Evolutionary conservation across 78 protist genomes (phyloP), one percentile per base, ranked within the genome.

Genomic region (Dictyostelium brefeldianum): DNA sequence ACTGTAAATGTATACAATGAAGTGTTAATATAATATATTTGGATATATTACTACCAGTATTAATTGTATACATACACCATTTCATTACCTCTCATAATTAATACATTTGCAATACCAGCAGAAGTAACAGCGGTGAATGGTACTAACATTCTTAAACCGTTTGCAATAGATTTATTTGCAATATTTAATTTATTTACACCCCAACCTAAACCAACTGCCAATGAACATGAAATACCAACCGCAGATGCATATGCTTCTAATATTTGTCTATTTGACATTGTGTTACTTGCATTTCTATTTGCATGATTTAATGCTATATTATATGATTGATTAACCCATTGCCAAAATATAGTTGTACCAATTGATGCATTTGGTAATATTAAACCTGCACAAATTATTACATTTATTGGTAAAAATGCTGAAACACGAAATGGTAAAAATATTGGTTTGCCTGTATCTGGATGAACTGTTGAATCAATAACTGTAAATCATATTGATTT

Each of bases 301-400:
- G 96, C 89, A 62, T 92, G 91, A 64, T 92, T 92, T 51, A 92
- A 71, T 51, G 94, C 90, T 50, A 83, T 92, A 87, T 92, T 92
- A 81, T 90, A 95, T 79, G 95, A 90, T 67, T 95, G 97, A 78
- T 95, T 95, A n/a, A 95, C 87, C 95, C 95, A 95, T 81, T 95
- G 97, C 95, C 95, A 95, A 80, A 95, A 95, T 18, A 89, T 74
- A 29, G 89, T 84, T 56, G 94, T 54, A 18, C 91, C 90, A 15
- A 83, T 71, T 46, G 85, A 59, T 48, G 96, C 57, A 31, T 71
- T 77, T 43, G 96, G 92, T 62, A 80, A 22, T 31, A 92, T 54
- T 56, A 92, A 71, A 65, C 96, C 97, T 17, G 94, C 92, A 65
- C 92, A 75, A 31, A 95, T 84, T 3, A 83, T 57, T 36, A 95